These are phyloP conservation scores for Tothia fuscella DNA, from an alignment of 2,329 filamentous ascomycete genomes.

Conservation along the genomic window DNA sequence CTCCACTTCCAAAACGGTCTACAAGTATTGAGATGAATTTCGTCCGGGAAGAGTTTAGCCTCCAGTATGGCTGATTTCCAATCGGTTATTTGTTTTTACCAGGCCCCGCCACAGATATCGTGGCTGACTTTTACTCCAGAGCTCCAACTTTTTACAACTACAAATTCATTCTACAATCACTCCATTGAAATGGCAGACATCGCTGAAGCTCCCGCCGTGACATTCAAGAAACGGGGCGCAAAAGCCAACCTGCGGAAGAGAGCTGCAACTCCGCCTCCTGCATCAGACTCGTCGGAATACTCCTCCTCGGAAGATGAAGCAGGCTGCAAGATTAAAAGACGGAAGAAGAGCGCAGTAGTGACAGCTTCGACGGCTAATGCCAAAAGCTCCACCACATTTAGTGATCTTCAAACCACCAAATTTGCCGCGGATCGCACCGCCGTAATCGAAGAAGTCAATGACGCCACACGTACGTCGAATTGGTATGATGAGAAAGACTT, in stretches of 20 bases:
- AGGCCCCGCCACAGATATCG: too few relatives aligned
- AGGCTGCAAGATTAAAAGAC: constrained; percentile 66
- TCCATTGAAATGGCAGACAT: constrained; percentile 24
- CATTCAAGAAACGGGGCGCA: constrained; percentile 77
- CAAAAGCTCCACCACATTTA: not conserved
- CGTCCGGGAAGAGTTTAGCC: too few relatives aligned
- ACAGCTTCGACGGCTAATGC: constrained; percentile 49
- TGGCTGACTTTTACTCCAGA: too few relatives aligned
- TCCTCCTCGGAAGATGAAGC: constrained; percentile 66
- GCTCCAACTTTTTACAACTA: too few relatives aligned
- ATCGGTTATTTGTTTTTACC: too few relatives aligned
- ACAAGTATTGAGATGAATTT: too few relatives aligned
- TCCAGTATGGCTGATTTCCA: too few relatives aligned
- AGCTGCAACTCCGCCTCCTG: constrained; percentile 63
- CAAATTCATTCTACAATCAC: not conserved
- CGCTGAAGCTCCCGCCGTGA: constrained; percentile 40
- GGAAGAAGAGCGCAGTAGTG: constrained; percentile 58
- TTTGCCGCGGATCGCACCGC: constrained; percentile 50
- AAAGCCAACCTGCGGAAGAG: constrained; percentile 76
- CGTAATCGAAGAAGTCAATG: constrained; percentile 57
- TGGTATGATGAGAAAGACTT: constrained; percentile 68
- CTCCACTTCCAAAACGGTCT: too few relatives aligned
- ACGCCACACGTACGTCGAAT: constrained; percentile 79
- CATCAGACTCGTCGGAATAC: constrained; percentile 45
- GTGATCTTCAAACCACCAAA: constrained; percentile 33